Base-by-base conservation (phyloP, 306 rosid species). In the Glycyrrhiza uralensis region DNA sequence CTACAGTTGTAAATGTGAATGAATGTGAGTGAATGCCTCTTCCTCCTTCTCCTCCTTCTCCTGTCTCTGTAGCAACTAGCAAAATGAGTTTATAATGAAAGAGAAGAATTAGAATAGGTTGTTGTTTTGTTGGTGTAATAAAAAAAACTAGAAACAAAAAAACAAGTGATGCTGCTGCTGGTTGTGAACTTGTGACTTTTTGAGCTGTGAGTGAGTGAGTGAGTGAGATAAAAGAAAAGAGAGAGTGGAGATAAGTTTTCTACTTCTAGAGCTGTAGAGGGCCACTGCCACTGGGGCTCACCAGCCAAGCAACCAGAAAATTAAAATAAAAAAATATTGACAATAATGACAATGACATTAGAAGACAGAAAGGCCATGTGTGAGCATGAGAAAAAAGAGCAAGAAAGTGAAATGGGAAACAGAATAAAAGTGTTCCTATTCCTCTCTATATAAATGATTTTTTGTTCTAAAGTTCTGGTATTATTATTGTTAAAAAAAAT, bases 341-440 rank as follows among this genome's bases (percentile, higher is more conserved):
- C 17, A 62, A 49, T 24, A 64, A 69, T 45, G 39, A 60, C 51
- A 68, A 28, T 72, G 36, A 58, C 8, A 50, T 39, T 39, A 49
- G 28, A 77, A 46, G 86, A 84, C 87, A 80, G 82, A 84, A 47
- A 44, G 75, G 57, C 70, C 67, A 63, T 7, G 76, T 61, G 81
- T 30, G 61, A 42, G 79, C 13, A 24, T 23, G 51, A 22, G 47
- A 11, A 51, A 60, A 57, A 10, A 54, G 46, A 15, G 62, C 7
- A 18, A 32, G 51, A 44, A 58, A 63, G 65, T 17, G 55, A 72
- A 41, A 58, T 23, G 81, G 79, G 73, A 76, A 76, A 76, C 69
- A 76, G 70, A 67, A 66, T 2, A 41, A 67, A 76, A 76, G 70
- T 76, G 62, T 62, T 33, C 46, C 3, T 57, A 13, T 56, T 60